A percentile compares a stretch with the other conserved stretches of the same genome.
Evolutionary conservation across 2,329 filamentous ascomycete genomes (phyloP).

Genomic region (Ophidiomyces ophidiicola): DNA sequence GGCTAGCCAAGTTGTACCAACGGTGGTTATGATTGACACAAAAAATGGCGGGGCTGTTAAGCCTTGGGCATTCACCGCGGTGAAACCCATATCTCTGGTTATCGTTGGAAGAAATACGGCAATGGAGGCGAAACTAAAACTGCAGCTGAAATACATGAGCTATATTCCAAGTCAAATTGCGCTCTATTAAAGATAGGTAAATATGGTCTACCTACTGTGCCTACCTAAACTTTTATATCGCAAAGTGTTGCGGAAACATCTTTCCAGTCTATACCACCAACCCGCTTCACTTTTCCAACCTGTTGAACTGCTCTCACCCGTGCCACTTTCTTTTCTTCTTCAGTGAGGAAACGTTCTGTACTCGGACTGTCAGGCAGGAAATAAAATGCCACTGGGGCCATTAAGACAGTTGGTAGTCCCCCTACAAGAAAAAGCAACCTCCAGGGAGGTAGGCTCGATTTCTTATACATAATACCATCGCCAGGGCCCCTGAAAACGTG

Average conservation of each 20-base stretch:
- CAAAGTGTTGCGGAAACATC: conserved; percentile 37
- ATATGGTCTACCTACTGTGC: conserved; percentile 25
- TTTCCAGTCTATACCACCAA: conserved; percentile 35
- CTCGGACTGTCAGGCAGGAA: conserved; percentile 43
- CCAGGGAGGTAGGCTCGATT: conserved; percentile 49
- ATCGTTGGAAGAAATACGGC: conserved; percentile 55
- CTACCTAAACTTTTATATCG: conserved; percentile 39
- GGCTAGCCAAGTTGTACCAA: conserved; percentile 51
- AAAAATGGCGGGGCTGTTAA: conserved; percentile 61
- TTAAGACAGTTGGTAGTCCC: conserved; percentile 47
- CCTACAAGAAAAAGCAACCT: conserved; percentile 54
- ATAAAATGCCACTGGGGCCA: conserved; percentile 45
- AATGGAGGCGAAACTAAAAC: conserved; percentile 53
- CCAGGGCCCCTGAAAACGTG: conserved; percentile 59
- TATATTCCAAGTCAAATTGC: conserved; percentile 11
- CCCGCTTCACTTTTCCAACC: conserved; percentile 36
- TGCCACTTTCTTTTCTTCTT: conserved; percentile 48
- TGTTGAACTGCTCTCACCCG: conserved; percentile 42
- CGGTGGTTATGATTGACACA: conserved; percentile 51
- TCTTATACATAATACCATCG: conserved; percentile 51
- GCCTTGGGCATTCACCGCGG: conserved; percentile 54
- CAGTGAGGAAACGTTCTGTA: conserved; percentile 43
- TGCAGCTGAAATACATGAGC: conserved; percentile 49
- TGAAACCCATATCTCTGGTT: conserved; percentile 55
- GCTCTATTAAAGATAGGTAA: not conserved